phyloP scores from a whole-genome alignment of 768 basidiomycete genomes.

The Phanerochaete sordida region DNA sequence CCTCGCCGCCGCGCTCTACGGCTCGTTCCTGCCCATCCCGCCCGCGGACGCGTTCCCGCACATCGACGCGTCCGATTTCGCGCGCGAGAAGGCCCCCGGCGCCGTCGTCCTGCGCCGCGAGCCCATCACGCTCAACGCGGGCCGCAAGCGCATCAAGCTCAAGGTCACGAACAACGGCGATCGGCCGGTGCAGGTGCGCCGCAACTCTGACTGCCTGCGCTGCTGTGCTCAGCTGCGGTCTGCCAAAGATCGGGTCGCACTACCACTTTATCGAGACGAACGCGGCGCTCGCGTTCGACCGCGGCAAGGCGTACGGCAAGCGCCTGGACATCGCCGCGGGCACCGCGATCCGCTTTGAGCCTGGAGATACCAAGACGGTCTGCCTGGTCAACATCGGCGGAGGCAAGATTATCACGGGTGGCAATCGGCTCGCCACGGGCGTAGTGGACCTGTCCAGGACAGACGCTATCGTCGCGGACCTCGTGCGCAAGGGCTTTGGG shows the following conservation, averaged over 20 bases:
- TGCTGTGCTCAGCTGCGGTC: background rate
- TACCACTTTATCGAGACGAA: conserved; percentile 96
- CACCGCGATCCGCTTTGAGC: conserved; percentile 95
- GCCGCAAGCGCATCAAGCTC: conserved; percentile 63
- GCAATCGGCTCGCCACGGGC: conserved; percentile 69
- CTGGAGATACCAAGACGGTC: conserved; percentile 84
- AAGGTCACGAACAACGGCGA: conserved; percentile 90
- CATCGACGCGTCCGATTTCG: conserved; percentile 43
- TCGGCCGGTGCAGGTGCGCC: conserved; percentile 80
- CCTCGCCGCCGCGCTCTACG: conserved; percentile 51
- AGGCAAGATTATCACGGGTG: conserved; percentile 66
- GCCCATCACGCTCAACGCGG: conserved; percentile 72
- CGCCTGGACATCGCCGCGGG: conserved; percentile 92
- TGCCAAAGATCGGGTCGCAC: conserved; percentile 81
- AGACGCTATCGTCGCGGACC: conserved; percentile 41
- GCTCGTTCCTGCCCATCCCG: conserved; percentile 88
- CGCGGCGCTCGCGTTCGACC: conserved; percentile 75
- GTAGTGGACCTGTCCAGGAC: conserved; percentile 40
- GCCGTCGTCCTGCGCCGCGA: conserved; percentile 66
- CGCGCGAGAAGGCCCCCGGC: conserved; percentile 61
- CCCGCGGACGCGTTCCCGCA: conserved; percentile 60
- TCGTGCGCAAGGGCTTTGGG: conserved; percentile 63
- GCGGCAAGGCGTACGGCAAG: conserved; percentile 73
- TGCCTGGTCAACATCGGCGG: conserved; percentile 80
- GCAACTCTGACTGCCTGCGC: background rate